phyloP scores from a whole-genome alignment of 306 rosid species.

The Malus asiatica region DNA sequence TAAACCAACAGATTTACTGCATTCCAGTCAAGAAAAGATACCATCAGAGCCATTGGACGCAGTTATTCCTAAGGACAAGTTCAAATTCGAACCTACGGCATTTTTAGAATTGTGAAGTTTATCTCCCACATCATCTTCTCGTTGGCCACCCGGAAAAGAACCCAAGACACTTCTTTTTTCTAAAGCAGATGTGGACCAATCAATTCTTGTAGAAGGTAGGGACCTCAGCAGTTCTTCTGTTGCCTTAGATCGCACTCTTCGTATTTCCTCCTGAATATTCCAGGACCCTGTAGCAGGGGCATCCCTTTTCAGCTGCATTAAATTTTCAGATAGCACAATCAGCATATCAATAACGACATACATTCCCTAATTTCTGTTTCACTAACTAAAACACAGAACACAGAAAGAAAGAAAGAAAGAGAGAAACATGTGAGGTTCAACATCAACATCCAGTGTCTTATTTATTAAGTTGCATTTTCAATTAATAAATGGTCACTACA shows the following conservation, averaged over 20 bases:
- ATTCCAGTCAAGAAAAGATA: conserved; percentile 21
- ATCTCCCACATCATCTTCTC: conserved; percentile 29
- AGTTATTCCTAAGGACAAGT: conserved; percentile 21
- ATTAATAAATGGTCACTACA: neutral
- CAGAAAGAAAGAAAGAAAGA: neutral
- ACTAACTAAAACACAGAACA: neutral
- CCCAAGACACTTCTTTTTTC: conserved; percentile 38
- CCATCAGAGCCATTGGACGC: conserved; percentile 30
- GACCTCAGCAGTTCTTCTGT: conserved; percentile 84
- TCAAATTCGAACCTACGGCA: conserved; percentile 28
- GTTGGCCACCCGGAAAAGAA: conserved; percentile 32
- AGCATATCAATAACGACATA: neutral
- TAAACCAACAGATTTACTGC: conserved; percentile 14
- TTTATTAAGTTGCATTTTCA: neutral
- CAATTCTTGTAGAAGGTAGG: conserved; percentile 64
- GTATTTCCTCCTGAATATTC: conserved; percentile 95
- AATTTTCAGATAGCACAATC: conserved; percentile 8
- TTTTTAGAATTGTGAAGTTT: conserved; percentile 24
- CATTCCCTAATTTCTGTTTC: neutral
- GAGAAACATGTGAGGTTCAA: neutral
- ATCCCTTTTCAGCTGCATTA: conserved; percentile 64
- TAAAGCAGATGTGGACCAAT: conserved; percentile 44
- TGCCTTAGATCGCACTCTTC: conserved; percentile 86
- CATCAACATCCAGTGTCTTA: neutral
- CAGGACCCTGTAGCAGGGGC: conserved; percentile 67